These are phyloP conservation scores for Hanseniaspora meyeri DNA, from an alignment of 805 yeast species.

Conservation along the genomic window DNA sequence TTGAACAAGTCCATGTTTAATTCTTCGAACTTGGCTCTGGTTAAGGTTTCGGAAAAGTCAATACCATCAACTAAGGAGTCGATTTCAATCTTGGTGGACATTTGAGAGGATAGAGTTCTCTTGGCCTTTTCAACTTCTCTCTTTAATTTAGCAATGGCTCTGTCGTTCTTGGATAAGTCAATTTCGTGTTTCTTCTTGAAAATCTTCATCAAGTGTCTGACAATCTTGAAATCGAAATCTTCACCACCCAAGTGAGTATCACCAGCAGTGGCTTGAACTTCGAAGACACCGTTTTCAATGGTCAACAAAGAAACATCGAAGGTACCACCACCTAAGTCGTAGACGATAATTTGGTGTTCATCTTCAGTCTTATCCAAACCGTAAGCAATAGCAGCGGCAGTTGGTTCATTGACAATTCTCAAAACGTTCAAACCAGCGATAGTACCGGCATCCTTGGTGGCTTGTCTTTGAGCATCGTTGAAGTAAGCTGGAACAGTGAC, in stretches of 20 bases:
- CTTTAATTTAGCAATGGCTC: constrained; percentile 86
- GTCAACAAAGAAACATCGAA: constrained; percentile 82
- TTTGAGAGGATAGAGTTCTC: constrained; percentile 88
- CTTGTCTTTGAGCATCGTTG: constrained; percentile 90
- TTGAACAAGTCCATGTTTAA: constrained; percentile 84
- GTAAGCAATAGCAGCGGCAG: constrained; percentile 96
- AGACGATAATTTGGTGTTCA: constrained; percentile 82
- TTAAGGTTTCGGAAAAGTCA: constrained; percentile 87
- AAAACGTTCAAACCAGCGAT: constrained; percentile 81
- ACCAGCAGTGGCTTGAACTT: constrained; percentile 89
- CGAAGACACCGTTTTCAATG: constrained; percentile 84
- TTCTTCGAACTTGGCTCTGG: constrained; percentile 97
- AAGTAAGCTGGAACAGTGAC: constrained; percentile 90
- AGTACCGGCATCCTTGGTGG: constrained; percentile 86
- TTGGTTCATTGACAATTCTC: constrained; percentile 87
- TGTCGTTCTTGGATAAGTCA: constrained; percentile 67
- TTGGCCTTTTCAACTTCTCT: constrained; percentile 97
- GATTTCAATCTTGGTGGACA: constrained; percentile 90
- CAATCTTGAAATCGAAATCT: constrained; percentile 83
- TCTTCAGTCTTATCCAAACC: constrained; percentile 74
- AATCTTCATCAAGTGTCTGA: constrained; percentile 70
- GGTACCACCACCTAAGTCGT: constrained; percentile 97
- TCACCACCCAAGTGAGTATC: constrained; percentile 97
- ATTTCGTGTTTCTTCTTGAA: constrained; percentile 88
- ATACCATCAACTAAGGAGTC: constrained; percentile 90